Evolutionary conservation across 2,329 filamentous ascomycete species (phyloP).

Genomic region (Penicillium aurantiogriseum): DNA sequence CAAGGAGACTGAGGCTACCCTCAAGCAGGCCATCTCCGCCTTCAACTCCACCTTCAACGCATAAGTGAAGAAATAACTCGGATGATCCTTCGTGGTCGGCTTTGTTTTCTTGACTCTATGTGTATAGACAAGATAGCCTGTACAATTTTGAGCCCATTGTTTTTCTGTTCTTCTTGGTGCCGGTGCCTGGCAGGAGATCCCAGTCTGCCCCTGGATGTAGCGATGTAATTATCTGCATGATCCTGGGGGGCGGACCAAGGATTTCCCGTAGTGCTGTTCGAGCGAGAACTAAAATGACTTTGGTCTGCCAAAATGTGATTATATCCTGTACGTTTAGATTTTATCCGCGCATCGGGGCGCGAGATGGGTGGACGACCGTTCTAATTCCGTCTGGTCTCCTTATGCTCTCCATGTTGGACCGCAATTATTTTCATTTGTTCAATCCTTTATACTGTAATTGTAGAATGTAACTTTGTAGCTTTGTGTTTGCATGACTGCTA

Average conservation of each 20-base stretch:
- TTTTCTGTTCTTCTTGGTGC: conserved; percentile 35
- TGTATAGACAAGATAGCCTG: conserved; percentile 48
- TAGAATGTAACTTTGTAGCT: conserved; percentile 1
- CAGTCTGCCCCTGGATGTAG: conserved; percentile 31
- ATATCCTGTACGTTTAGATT: conserved; percentile 46
- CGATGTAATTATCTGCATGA: conserved; percentile 22
- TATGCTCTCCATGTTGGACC: conserved; percentile 28
- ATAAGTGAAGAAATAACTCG: conserved; percentile 40
- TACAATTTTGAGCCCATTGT: conserved; percentile 47
- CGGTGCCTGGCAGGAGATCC: conserved; percentile 14
- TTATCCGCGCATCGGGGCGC: conserved; percentile 32
- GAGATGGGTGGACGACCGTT: conserved; percentile 29
- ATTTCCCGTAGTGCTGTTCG: conserved; percentile 10
- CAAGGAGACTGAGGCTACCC: conserved; percentile 73
- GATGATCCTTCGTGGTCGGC: conserved; percentile 36
- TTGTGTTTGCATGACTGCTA: neutral
- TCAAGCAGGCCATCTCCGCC: conserved; percentile 67
- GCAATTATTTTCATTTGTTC: conserved; percentile 39
- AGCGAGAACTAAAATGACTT: conserved; percentile 14
- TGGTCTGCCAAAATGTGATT: conserved; percentile 36
- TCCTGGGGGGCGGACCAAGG: conserved; percentile 9
- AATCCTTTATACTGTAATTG: neutral
- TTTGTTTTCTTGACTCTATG: conserved; percentile 43
- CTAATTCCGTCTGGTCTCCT: conserved; percentile 29
- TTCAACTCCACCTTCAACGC: conserved; percentile 91